phyloP scores from a whole-genome alignment of 2,329 filamentous ascomycete genomes.

The Ascochyta fabae region DNA sequence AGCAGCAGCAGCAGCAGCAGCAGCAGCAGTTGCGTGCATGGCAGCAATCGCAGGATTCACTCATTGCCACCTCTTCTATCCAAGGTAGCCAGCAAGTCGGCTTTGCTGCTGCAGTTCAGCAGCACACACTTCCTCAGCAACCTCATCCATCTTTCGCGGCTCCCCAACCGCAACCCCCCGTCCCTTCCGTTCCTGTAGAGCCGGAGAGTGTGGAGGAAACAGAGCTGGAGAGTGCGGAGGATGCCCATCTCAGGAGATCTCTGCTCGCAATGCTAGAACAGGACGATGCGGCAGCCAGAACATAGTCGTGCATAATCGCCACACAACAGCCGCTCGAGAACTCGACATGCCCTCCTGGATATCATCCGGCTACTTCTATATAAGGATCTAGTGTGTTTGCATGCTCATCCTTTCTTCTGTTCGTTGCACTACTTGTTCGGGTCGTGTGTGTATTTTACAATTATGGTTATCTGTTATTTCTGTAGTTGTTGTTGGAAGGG shows the following conservation, averaged over 20 bases:
- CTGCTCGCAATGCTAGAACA: not conserved
- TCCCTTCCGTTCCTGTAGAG: not conserved
- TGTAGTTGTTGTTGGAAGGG: too few species aligned
- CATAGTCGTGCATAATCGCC: not conserved
- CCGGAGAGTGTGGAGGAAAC: too few species aligned
- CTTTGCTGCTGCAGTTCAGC: not conserved
- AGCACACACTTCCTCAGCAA: not conserved
- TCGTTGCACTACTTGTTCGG: too few species aligned
- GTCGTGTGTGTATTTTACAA: too few species aligned
- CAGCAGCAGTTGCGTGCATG: too few species aligned
- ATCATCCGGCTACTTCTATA: not conserved
- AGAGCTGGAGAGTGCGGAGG: not conserved
- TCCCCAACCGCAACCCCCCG: not conserved
- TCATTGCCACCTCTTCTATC: not conserved
- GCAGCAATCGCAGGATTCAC: not conserved
- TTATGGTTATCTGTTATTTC: too few species aligned
- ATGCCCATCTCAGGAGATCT: too few species aligned
- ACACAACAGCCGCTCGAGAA: not conserved
- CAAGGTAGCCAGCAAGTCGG: not conserved
- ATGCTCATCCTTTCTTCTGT: not conserved
- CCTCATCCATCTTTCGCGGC: not conserved
- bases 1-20: too few species aligned
- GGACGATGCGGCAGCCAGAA: not conserved
- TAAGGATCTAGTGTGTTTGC: not conserved
- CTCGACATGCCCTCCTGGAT: not conserved